Conservation (phyloP, 495 filamentous ascomycete species). For the Sphaerosporella brunnea region DNA sequence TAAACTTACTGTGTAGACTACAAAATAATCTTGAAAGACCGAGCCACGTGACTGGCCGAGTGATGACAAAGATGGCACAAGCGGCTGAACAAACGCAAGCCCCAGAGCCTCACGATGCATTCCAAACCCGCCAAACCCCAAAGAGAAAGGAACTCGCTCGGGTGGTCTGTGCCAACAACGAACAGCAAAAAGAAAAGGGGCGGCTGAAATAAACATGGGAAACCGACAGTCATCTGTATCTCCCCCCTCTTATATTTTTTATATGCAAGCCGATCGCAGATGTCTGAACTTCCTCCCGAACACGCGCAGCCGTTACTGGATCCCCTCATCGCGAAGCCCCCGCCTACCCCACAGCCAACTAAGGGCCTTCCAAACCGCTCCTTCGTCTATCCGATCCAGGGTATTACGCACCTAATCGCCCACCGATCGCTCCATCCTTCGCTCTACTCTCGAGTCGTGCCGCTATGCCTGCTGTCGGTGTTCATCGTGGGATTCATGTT, state of each 20-base stretch:
- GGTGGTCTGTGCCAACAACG: not conserved
- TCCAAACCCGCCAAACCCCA: not conserved
- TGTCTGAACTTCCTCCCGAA: too few relatives aligned
- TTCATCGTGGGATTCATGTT: constrained; percentile 65
- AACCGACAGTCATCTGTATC: not conserved
- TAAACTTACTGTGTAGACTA: too few relatives aligned
- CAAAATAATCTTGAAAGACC: too few relatives aligned
- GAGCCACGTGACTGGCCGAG: too few relatives aligned
- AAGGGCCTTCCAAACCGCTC: constrained; percentile 1
- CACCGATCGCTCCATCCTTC: constrained; percentile 51
- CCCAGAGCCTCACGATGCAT: not conserved
- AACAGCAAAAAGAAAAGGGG: not conserved
- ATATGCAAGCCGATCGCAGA: too few relatives aligned
- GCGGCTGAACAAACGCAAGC: too few relatives aligned
- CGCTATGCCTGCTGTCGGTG: constrained; percentile 50
- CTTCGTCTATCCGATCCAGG: constrained; percentile 32
- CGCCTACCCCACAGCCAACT: not conserved
- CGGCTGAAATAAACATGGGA: not conserved
- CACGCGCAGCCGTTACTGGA: not conserved
- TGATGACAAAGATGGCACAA: too few relatives aligned
- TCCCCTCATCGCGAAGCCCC: not conserved
- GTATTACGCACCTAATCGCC: constrained; percentile 59
- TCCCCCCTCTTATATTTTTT: too few relatives aligned
- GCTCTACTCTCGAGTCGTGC: constrained; percentile 46
- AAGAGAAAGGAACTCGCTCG: not conserved